Evolutionary conservation across 75 land plant genomes (phyloP), one percentile per base, ranked within the genome.

Genomic region (Picea sitchensis): DNA sequence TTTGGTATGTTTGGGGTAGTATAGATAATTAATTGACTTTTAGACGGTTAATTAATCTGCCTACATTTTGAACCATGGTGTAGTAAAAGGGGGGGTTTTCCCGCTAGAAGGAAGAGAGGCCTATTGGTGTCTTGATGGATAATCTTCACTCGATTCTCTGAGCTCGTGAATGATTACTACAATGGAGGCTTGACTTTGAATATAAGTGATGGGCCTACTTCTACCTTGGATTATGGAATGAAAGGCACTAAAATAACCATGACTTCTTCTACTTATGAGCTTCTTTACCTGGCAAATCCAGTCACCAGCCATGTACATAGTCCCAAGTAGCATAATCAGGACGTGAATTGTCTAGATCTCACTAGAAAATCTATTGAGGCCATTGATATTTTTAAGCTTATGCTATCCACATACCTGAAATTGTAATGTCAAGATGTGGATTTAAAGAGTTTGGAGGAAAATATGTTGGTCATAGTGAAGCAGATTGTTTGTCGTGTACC

Each of bases 141-240:
- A 87, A 87, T 61, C 26, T 80, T 17, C 81, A 89, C 90, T 20
- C 91, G 86, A 34, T 86, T 86, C 80, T 83, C 88, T 4, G 91
- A 90, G 80, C 86, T 90, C 9, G 91, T 92, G 26, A 89, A 90
- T 75, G 90, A 87, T 74, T 87, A 80, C 81, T 89, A 87, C 91
- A 89, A 89, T 82, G 85, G 86, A 57, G 93, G 91, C 17, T 75
- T 91, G 80, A 88, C 91, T 2, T 87, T 89, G 14, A 90, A 90
- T 61, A 83, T 90, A 67, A 77, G 84, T 58, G 89, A 75, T 8
- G 87, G 89, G 36, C 59, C 87, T 0, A 85, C 86, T 65, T 88
- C 90, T 1, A 82, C 84, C 82, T 59, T 91, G 75, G 91, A 89
- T 51, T 91, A 91, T 74, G 93, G 91, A 2, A 75, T 91, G 76